Evolutionary conservation across 2,329 filamentous ascomycete species (phyloP), one percentile per base, ranked within the genome.

Genomic region (Aspergillus neoniger): DNA sequence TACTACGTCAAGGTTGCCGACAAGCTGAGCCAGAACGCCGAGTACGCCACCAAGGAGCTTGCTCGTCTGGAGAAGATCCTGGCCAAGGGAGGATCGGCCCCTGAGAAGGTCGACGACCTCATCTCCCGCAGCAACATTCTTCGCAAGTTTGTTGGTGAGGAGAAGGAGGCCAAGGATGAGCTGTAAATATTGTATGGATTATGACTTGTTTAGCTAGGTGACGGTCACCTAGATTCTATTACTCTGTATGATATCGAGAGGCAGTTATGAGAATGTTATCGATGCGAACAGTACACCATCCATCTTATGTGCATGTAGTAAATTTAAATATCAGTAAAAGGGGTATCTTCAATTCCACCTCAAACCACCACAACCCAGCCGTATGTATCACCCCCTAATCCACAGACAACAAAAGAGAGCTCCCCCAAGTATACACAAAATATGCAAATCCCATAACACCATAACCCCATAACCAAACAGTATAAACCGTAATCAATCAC

Each of bases 1-100:
- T 99, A 99, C 86, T 98, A 99, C 78, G 83, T 95, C 76, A 91
- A 91, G 76, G 92, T 96, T 57, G 90, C 95, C 63, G 86, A 91
- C 75, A 98, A 97, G 87, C 81, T 95, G 65, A 83, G 82, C 74
- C 83, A 88, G 77, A 96, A 90, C 80, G 83, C 90, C 63, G 88
- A 83, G 55, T 97, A 91, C 73, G 91, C 88, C 52, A 81, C 86
- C 74, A 98, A 96, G 87, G 94, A 98, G 83, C 82, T 93, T 64
- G 84, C 87, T 63, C 86, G 94, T 65, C 83, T 98, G 63, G 85
- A 91, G 69, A 87, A 89, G 68, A 85, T 98, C 68, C 81, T 97
- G 64, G 85, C 86, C 79, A 96, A 96, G 86, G 92, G 93, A 64
- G 91, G 91, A 63, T 83, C 97, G 53, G 90, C 91, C 5, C 88